These are phyloP conservation scores for Trichoderma sp. DNA, from an alignment of 2,329 filamentous ascomycete species.

Conservation along the genomic window DNA sequence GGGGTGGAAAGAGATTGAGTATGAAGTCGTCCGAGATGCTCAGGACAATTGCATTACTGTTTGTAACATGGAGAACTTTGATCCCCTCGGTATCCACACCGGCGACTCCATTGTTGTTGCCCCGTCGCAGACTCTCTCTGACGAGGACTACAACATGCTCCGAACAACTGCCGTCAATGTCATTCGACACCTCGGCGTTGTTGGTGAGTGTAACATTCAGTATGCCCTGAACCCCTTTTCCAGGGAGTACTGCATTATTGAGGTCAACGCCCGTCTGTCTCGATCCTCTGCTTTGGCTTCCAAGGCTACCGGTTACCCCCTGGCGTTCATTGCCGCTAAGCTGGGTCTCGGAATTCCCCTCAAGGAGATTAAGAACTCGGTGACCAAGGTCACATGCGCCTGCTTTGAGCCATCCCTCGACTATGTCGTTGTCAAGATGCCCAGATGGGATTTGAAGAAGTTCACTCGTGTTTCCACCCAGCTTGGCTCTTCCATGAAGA, in stretches of 20 bases:
- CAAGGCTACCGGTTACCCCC: constrained; percentile 93
- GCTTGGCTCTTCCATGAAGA: constrained; percentile 98
- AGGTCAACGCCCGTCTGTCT: constrained; percentile 95
- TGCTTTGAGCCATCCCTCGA: constrained; percentile 98
- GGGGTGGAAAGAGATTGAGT: constrained; percentile 99
- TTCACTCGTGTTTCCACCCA: constrained; percentile 96
- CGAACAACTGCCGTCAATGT: constrained; percentile 96
- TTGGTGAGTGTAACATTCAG: constrained; percentile 99
- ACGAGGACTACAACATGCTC: constrained; percentile 99
- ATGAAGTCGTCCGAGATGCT: constrained; percentile 94
- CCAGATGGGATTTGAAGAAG: constrained; percentile 98
- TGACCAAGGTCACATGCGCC: constrained; percentile 92
- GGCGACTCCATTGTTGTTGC: constrained; percentile 98
- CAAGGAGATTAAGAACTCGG: constrained; percentile 94
- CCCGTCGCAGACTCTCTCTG: constrained; percentile 92
- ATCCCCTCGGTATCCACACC: constrained; percentile 95
- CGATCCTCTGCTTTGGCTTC: constrained; percentile 93
- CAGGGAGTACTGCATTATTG: constrained; percentile 97
- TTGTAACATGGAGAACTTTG: constrained; percentile 99
- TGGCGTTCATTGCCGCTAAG: constrained; percentile 97
- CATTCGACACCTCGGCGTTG: constrained; percentile 93
- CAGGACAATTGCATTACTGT: constrained; percentile 99
- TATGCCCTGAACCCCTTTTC: constrained; percentile 96
- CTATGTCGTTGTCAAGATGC: constrained; percentile 98
- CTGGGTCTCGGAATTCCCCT: constrained; percentile 91